Percentiles rank a stretch among this genome's conserved stretches.
These are phyloP conservation scores for Citrus unshiu DNA, from an alignment of 345 rosid genomes.

Conservation along the genomic window DNA sequence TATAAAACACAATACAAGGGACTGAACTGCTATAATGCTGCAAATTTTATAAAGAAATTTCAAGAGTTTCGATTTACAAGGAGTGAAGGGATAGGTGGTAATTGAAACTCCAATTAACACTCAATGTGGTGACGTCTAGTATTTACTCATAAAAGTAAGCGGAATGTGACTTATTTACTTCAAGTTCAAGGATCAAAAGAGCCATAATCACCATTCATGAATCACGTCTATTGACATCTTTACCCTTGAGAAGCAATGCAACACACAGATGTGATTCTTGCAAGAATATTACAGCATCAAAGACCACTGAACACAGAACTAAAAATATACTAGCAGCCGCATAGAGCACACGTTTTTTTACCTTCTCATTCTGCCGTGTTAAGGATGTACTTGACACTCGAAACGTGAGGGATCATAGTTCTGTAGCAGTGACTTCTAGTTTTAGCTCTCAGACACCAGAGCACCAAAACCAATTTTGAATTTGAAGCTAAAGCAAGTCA, in stretches of 20 bases:
- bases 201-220: neutral
- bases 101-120: no score
- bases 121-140: no score
- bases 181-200: neutral
- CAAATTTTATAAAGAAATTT: no score
- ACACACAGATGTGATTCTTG: neutral
- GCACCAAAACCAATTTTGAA: constrained; percentile 37
- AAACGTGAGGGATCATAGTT: neutral
- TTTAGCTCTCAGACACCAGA: constrained; percentile 10
- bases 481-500: constrained; percentile 61
- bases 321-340: neutral
- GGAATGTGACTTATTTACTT: neutral
- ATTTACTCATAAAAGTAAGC: no score
- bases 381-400: neutral
- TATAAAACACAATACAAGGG: no score
- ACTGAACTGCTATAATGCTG: no score
- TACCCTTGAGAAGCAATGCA: neutral
- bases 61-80: no score
- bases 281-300: neutral
- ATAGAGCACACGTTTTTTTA: neutral
- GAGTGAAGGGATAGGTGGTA: no score
- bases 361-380: neutral
- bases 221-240: neutral
- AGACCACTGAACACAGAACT: neutral
- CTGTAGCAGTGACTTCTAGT: neutral